These are phyloP conservation scores for Suillus subluteus DNA, from an alignment of 768 basidiomycete genomes.

Conservation along the genomic window DNA sequence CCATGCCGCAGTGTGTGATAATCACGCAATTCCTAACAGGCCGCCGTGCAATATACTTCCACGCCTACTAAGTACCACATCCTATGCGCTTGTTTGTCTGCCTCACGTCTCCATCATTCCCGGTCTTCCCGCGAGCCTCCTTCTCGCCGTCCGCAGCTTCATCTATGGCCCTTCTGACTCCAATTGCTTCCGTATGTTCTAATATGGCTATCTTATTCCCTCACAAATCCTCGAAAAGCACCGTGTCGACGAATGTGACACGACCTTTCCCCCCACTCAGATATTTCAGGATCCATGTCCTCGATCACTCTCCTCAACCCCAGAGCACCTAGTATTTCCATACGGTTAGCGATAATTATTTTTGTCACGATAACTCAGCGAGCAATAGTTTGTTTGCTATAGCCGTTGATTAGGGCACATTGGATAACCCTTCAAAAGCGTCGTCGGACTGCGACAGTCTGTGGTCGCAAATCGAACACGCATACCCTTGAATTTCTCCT, in stretches of 20 bases:
- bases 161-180: conserved; percentile 21
- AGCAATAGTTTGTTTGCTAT: conserved; percentile 6
- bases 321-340: conserved; percentile 11
- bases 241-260: conserved; percentile 31
- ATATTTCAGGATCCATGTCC: conserved; percentile 31
- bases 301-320: conserved; percentile 16
- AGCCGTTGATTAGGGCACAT: conserved; percentile 16
- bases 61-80: conserved; percentile 19
- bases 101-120: conserved; percentile 21
- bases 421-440: background rate
- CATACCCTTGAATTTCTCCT: conserved; percentile 5
- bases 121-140: conserved; percentile 29
- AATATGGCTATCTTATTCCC: conserved; percentile 21
- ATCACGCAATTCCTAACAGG: conserved; percentile 21
- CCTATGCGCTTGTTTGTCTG: conserved; percentile 14
- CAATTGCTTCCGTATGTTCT: conserved; percentile 14
- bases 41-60: conserved; percentile 29
- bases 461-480: background rate
- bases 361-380: conserved; percentile 20
- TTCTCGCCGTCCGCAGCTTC: conserved; percentile 36
- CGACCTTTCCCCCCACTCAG: conserved; percentile 17
- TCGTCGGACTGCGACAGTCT: background rate
- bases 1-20: conserved; percentile 21
- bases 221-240: conserved; percentile 33
- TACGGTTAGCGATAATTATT: conserved; percentile 25